Percentiles rank a stretch among this genome's conserved stretches.
Evolutionary conservation across 2,329 filamentous ascomycete species (phyloP).

Genomic region (Triangularia setosa): DNA sequence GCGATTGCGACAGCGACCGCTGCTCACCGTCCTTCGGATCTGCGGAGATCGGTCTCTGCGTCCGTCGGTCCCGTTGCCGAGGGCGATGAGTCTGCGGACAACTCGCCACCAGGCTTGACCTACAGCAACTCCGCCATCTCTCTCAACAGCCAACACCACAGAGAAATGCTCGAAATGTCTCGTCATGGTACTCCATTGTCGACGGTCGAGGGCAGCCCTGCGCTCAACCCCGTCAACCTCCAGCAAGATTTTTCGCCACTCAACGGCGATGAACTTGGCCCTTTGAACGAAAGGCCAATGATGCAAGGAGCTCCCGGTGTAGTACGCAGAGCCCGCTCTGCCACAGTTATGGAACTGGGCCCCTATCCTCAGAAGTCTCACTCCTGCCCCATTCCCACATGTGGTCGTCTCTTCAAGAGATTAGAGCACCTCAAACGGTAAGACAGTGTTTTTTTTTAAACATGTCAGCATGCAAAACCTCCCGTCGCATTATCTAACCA

Average conservation of each 20-base stretch:
- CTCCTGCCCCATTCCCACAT: slow-evolving; percentile 98
- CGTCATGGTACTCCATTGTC: slow-evolving; percentile 87
- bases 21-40: slow-evolving; percentile 75
- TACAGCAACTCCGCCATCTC: slow-evolving; percentile 67
- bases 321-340: slow-evolving; percentile 84
- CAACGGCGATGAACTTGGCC: slow-evolving; percentile 60
- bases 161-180: slow-evolving; percentile 78
- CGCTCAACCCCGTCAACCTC: slow-evolving; percentile 65
- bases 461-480: slow-evolving; percentile 34
- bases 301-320: slow-evolving; percentile 70
- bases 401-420: slow-evolving; percentile 95
- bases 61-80: slow-evolving; percentile 81
- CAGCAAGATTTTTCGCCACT: slow-evolving; percentile 66
- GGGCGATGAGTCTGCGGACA: slow-evolving; percentile 71
- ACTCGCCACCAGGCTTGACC: slow-evolving; percentile 73
- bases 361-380: slow-evolving; percentile 98
- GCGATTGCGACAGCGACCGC: slow-evolving; percentile 55
- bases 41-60: slow-evolving; percentile 83
- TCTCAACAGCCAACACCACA: slow-evolving; percentile 63
- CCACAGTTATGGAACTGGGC: slow-evolving; percentile 92
- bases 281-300: slow-evolving; percentile 61
- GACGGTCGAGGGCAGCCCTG: slow-evolving; percentile 76
- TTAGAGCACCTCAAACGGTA: slow-evolving; percentile 99
- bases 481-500: slow-evolving; percentile 44
- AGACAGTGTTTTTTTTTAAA: slow-evolving; percentile 46